Base-by-base conservation (phyloP, 2,329 filamentous ascomycete genomes). In the Cladosporium halotolerans region DNA sequence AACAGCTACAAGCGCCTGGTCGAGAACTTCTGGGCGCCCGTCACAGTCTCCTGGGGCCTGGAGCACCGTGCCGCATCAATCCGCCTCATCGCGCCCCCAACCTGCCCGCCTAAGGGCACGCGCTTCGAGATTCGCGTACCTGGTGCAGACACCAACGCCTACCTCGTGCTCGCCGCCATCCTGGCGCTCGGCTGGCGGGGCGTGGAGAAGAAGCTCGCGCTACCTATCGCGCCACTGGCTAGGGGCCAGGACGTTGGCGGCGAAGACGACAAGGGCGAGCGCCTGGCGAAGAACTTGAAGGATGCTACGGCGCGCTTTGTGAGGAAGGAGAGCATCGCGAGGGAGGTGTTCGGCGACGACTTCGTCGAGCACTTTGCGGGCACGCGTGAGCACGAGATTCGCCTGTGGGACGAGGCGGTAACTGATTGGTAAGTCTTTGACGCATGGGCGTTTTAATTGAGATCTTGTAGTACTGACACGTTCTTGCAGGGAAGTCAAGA, bases 1-100 rank as follows among this genome's bases (percentile, higher is more conserved):
- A 99, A 99, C 78, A 95, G 89, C 57, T 99, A 99, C 78, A 99
- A 99, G 74, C 85, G 93, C 3, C 80, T 99, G 0, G 93, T 99
- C 2, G 93, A 99, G 76, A 97, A 97, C 73, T 97, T 96, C 73
- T 99, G 93, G 93, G 93, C 93, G 0, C 93, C 93, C 0, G 93
- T 99, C 5, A 96, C 92, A 0, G 93, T 97, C 0, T 96, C 89
- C 0, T 99, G 93, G 93, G 93, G 93, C 1, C 75, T 96, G 4
- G 93, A 97, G 72, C 92, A 99, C 69, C 88, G 93, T 57, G 91
- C 90, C 4, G 92, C 93, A 0, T 95, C 88, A 0, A 86, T 99
- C 60, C 82, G 93, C 14, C 73, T 99, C 33, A 96, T 99, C 60
- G 83, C 89, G 0, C 92, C 92, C 10, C 92, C 93, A 0, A 93